These are phyloP conservation scores for Malus sieversii DNA, from an alignment of 306 rosid species.

Conservation along the genomic window DNA sequence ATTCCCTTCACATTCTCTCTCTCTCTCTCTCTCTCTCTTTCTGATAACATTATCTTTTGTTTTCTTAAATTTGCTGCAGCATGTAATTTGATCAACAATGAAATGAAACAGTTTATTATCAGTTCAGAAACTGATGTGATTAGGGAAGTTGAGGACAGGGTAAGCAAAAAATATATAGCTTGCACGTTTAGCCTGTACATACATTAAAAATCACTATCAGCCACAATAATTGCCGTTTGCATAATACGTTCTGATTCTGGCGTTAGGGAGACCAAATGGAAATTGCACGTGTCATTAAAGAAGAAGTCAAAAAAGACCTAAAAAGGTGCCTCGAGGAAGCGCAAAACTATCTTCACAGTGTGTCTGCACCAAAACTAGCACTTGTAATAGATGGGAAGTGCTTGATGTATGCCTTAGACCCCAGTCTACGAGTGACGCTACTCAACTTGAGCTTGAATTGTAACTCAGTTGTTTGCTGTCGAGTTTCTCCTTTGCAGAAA, in stretches of 20 bases:
- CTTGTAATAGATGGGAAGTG: slow-evolving; percentile 97
- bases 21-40: slow-evolving; percentile 9
- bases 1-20: neutral
- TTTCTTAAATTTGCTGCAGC: slow-evolving; percentile 43
- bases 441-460: slow-evolving; percentile 87
- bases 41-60: neutral
- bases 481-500: slow-evolving; percentile 96
- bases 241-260: slow-evolving; percentile 9
- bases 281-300: slow-evolving; percentile 76
- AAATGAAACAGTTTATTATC: slow-evolving; percentile 81
- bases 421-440: slow-evolving; percentile 72
- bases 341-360: slow-evolving; percentile 39
- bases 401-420: slow-evolving; percentile 91
- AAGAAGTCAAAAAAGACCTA: slow-evolving; percentile 69
- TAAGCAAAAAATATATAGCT: slow-evolving; percentile 21
- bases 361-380: slow-evolving; percentile 71
- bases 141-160: slow-evolving; percentile 88
- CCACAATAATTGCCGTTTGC: neutral
- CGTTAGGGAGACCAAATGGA: slow-evolving; percentile 93
- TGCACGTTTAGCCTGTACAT: neutral
- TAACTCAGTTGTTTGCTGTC: slow-evolving; percentile 91
- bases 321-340: slow-evolving; percentile 76
- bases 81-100: slow-evolving; percentile 83
- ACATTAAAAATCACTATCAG: slow-evolving; percentile 5
- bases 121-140: slow-evolving; percentile 93